Evolutionary conservation across 2,329 filamentous ascomycete genomes (phyloP), one percentile per base, ranked within the genome.

Genomic region (Venturia asperata): DNA sequence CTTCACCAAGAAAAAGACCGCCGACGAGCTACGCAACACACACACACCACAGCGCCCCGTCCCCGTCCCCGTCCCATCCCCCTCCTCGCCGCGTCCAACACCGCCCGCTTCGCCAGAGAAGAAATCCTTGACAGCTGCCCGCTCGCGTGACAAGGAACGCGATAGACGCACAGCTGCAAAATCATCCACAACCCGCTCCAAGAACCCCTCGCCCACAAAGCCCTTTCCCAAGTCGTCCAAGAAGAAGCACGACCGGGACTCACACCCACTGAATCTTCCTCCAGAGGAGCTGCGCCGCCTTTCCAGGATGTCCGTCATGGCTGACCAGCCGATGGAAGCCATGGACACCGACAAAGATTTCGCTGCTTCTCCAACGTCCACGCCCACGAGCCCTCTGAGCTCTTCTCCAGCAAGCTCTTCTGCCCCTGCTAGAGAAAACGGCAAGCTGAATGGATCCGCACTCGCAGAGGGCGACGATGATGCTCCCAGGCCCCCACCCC

Each of bases 191-290:
- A 43, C 60, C 19, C 39, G 43, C 7, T 61, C 60, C 49, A 64
- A 64, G 52, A 39, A 39, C 37, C 30, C 63, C 9, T 56, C 47
- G 15, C 63, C 63, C 4, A 60, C 63, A 24, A 64, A 64, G n/a
- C 27, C 30, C 30, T 58, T 58, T 27, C 17, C 62, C 39, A 39
- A 34, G 19, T 43, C 63, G 5, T 61, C 63, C 19, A 43, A 21
- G 24, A 34, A 60, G 21, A 43, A 52, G 34, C 24, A 65, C 45
- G 56, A 90, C 74, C 81, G 82, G 68, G 85, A 93, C 74, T 88
- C 86, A 2, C 92, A 97, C 76, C 93, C 93, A 47, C 83, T 97
- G 63, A 97, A 97, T 73, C 85, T 96, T 27, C 91, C 89, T 1
- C 92, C 92, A 60, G 92, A 96, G 79, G 88, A 96, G 82, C 85